These are phyloP conservation scores for Harrya chromipes DNA, from an alignment of 768 basidiomycete species.

Conservation along the genomic window DNA sequence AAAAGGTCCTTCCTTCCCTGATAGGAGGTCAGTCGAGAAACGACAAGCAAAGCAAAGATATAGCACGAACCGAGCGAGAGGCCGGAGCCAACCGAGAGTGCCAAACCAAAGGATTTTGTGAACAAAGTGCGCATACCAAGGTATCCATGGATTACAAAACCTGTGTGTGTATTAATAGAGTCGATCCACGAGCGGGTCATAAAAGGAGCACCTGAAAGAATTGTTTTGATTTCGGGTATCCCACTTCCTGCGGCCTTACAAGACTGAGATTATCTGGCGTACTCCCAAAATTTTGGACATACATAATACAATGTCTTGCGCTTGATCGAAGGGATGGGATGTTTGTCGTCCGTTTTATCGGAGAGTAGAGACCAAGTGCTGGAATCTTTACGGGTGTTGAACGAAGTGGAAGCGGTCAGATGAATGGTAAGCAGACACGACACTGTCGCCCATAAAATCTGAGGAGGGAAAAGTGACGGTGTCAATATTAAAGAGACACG, in stretches of 20 bases:
- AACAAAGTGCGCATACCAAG: constrained; percentile 87
- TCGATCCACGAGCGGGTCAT: constrained; percentile 6
- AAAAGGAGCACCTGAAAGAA: constrained; percentile 62
- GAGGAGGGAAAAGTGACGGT: not conserved
- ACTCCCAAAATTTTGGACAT: constrained; percentile 28
- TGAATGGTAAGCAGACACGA: constrained; percentile 83
- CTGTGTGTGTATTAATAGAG: constrained; percentile 33
- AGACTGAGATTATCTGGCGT: constrained; percentile 11
- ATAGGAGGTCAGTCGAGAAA: constrained; percentile 1
- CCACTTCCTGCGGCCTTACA: constrained; percentile 88
- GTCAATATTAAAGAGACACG: not conserved
- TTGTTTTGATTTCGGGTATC: constrained; percentile 96
- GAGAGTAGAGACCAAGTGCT: constrained; percentile 57
- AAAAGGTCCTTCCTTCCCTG: constrained; percentile 72
- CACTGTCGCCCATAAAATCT: constrained; percentile 70
- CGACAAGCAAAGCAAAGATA: constrained; percentile 5
- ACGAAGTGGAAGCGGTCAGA: constrained; percentile 86
- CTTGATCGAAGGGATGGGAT: constrained; percentile 33
- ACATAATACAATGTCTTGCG: constrained; percentile 85
- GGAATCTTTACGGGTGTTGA: constrained; percentile 86
- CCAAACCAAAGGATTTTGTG: constrained; percentile 86
- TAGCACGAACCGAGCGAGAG: constrained; percentile 64
- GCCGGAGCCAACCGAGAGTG: constrained; percentile 90
- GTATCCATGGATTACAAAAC: constrained; percentile 97
- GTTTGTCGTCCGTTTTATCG: constrained; percentile 29